phyloP scores from a whole-genome alignment of 169 alveolate genomes.

The Neospora caninum region DNA sequence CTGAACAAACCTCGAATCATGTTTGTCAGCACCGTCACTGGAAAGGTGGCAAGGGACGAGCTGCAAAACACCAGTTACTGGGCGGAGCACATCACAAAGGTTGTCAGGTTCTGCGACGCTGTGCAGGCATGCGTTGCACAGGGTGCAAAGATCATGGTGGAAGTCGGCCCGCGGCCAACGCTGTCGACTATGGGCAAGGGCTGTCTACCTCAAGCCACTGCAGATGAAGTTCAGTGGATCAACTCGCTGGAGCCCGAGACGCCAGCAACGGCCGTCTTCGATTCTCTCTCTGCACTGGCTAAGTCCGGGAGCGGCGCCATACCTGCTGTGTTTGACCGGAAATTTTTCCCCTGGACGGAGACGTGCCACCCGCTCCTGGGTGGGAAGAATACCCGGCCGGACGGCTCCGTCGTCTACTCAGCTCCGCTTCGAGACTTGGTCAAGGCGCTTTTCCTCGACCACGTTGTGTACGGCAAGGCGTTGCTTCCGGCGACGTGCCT shows the following conservation, averaged over 20 bases:
- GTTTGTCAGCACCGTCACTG: conserved; percentile 62
- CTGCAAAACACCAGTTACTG: conserved; percentile 57
- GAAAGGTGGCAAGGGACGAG: conserved; percentile 51
- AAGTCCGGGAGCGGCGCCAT: conserved; percentile 39
- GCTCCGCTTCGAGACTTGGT: conserved; percentile 39
- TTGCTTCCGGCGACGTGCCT: conserved; percentile 66
- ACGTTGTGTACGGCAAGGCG: conserved; percentile 51
- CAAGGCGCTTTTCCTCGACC: conserved; percentile 50
- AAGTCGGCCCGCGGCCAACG: conserved; percentile 68
- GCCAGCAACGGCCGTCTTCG: not conserved
- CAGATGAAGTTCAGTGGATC: conserved; percentile 58
- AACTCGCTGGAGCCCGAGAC: conserved; percentile 55
- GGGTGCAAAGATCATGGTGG: conserved; percentile 63
- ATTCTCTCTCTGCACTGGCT: conserved; percentile 42
- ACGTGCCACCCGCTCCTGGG: conserved; percentile 66
- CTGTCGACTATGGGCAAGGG: conserved; percentile 57
- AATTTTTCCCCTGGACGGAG: conserved; percentile 62
- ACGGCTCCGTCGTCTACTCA: conserved; percentile 40
- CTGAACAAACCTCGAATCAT: conserved; percentile 51
- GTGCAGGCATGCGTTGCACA: conserved; percentile 43
- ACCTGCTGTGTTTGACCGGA: conserved; percentile 49
- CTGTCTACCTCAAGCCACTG: conserved; percentile 3
- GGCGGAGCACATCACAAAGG: conserved; percentile 70
- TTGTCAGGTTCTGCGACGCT: conserved; percentile 68
- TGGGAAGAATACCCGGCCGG: conserved; percentile 21